Percentiles rank a stretch among this genome's conserved stretches.
phyloP scores from a whole-genome alignment of 2,329 filamentous ascomycete species.

The Alternaria sp. region DNA sequence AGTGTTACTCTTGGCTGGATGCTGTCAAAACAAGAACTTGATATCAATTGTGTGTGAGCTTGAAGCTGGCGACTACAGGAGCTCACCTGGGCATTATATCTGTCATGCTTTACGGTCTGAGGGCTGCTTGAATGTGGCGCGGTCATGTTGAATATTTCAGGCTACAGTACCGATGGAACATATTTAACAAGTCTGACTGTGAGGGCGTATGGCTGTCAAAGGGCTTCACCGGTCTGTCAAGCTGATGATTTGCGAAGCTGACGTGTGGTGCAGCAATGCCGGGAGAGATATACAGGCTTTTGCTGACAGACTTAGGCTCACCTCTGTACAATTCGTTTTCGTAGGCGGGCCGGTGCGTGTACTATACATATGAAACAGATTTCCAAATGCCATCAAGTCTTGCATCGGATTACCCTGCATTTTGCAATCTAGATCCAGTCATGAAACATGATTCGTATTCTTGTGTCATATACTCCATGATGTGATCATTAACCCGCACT shows the following conservation, averaged over 20 bases:
- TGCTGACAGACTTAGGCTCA: no score
- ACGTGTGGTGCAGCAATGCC: neutral
- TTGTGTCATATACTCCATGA: conserved; percentile 21
- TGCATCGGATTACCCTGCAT: neutral
- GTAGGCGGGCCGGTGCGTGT: neutral
- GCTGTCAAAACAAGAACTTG: neutral
- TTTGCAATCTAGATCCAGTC: neutral
- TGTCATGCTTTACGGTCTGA: no score
- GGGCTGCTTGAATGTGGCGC: no score
- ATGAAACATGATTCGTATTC: conserved; percentile 14
- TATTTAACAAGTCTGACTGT: neutral
- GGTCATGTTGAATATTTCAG: no score
- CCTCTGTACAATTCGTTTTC: no score
- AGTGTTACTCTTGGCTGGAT: neutral
- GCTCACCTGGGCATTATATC: no score
- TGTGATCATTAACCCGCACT: conserved; percentile 20
- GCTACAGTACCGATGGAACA: no score
- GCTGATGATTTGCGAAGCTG: neutral
- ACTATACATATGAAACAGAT: neutral
- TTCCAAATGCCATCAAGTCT: neutral
- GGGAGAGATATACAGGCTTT: neutral
- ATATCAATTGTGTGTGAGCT: fast-evolving
- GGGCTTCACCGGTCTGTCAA: neutral
- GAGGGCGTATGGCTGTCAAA: neutral
- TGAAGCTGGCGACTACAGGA: no score